Percentiles rank a stretch among this genome's conserved stretches.
Evolutionary conservation across 352 stramenopile genomes (phyloP).

Genomic region (Globisporangium yorkense): DNA sequence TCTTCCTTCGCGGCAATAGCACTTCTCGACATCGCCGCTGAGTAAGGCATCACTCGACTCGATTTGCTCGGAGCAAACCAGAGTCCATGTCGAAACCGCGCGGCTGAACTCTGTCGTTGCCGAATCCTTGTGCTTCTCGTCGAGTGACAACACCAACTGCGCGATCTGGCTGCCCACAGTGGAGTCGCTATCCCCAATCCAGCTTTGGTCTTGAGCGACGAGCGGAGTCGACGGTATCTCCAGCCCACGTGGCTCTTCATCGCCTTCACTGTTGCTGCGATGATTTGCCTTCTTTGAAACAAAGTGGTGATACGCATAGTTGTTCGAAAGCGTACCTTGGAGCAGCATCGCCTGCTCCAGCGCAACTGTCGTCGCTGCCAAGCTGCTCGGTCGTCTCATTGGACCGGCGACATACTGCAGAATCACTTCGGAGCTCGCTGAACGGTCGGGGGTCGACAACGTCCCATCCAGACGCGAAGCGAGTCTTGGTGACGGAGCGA

Average conservation of each 20-base stretch:
- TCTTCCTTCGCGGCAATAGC: slow-evolving; percentile 2
- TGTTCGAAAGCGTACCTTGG: slow-evolving; percentile 25
- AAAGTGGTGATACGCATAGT: slow-evolving; percentile 28
- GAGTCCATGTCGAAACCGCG: background rate
- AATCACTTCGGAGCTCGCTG: slow-evolving; percentile 10
- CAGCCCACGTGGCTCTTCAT: background rate
- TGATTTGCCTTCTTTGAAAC: slow-evolving; percentile 5
- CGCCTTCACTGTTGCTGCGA: background rate
- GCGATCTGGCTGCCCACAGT: slow-evolving; percentile 2
- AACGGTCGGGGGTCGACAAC: background rate
- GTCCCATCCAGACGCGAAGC: background rate
- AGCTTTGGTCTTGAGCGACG: background rate
- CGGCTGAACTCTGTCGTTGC: background rate
- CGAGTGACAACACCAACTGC: slow-evolving; percentile 6
- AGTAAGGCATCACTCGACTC: background rate
- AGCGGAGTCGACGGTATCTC: background rate
- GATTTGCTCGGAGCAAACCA: background rate
- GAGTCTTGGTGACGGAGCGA: background rate
- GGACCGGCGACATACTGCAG: slow-evolving; percentile 26
- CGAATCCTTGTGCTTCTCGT: background rate
- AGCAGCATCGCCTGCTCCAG: slow-evolving; percentile 6
- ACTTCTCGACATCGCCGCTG: background rate
- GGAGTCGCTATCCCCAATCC: background rate
- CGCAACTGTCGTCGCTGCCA: background rate
- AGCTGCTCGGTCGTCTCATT: background rate